Evolutionary conservation across 768 basidiomycete species (phyloP).

Genomic region (Grammothele lineata): DNA sequence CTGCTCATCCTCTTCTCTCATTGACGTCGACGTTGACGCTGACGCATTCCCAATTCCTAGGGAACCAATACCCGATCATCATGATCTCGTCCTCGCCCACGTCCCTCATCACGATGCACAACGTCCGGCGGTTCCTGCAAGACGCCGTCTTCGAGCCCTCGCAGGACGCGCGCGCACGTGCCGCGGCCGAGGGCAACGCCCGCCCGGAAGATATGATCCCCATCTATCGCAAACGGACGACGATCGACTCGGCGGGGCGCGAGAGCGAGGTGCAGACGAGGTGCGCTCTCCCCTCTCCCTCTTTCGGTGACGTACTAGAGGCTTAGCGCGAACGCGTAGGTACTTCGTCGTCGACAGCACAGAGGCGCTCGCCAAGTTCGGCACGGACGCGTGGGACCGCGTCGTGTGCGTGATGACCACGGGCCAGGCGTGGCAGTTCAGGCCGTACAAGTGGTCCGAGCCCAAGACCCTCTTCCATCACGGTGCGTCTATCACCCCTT

Average conservation of each 20-base stretch:
- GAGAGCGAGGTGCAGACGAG: constrained; percentile 45
- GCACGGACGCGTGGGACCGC: constrained; percentile 91
- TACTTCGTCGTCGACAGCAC: constrained; percentile 92
- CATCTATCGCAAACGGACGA: constrained; percentile 81
- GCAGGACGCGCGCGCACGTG: constrained; percentile 66
- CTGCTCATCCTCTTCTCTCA: background rate
- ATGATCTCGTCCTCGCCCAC: constrained; percentile 96
- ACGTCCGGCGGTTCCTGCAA: constrained; percentile 91
- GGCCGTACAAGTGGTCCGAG: constrained; percentile 95
- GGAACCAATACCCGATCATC: constrained; percentile 87
- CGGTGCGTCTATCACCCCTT: constrained; percentile 61
- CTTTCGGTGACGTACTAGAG: too few relatives aligned
- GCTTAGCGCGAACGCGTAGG: constrained; percentile 20
- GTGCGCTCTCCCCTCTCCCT: constrained; percentile 1
- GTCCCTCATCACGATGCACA: constrained; percentile 95
- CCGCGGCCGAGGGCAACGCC: constrained; percentile 64
- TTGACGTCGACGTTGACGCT: too few relatives aligned
- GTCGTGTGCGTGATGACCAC: constrained; percentile 98
- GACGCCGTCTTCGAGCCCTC: constrained; percentile 77
- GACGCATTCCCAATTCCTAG: constrained; percentile 31
- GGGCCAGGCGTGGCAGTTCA: constrained; percentile 97
- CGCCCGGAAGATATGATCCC: constrained; percentile 80
- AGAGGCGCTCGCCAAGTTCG: constrained; percentile 90
- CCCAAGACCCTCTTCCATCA: constrained; percentile 91
- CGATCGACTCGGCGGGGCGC: constrained; percentile 60